phyloP scores from a whole-genome alignment of 2,329 filamentous ascomycete species.

The Ophiognomonia clavigignenti-juglandacearum region DNA sequence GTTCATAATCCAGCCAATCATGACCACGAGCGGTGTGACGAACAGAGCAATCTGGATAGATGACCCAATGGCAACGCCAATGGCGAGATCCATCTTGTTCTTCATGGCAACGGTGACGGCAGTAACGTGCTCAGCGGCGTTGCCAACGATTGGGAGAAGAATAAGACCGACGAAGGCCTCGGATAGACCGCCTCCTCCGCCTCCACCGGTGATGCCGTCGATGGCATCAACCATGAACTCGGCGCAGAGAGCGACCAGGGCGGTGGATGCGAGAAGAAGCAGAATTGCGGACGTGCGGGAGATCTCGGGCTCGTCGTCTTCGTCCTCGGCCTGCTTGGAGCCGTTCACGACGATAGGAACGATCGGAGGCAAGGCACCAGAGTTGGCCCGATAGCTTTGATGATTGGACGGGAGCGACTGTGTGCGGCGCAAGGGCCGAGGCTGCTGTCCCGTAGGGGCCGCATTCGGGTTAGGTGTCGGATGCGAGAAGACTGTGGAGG shows the following conservation, averaged over 20 bases:
- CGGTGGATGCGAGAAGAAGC: conserved; percentile 60
- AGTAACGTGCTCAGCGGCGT: conserved; percentile 69
- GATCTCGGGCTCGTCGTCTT: conserved; percentile 25
- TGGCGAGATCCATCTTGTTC: conserved; percentile 73
- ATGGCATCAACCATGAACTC: conserved; percentile 68
- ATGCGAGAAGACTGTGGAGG: conserved; percentile 50
- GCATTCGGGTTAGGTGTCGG: conserved; percentile 19
- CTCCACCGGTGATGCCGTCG: conserved; percentile 53
- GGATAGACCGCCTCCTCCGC: conserved; percentile 43
- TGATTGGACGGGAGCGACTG: conserved; percentile 44
- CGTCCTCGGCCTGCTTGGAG: conserved; percentile 17
- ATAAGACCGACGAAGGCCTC: conserved; percentile 69
- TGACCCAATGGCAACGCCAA: conserved; percentile 66
- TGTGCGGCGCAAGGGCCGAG: conserved; percentile 43
- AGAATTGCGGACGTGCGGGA: conserved; percentile 53
- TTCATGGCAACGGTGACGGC: conserved; percentile 66
- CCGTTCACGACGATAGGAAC: conserved; percentile 26
- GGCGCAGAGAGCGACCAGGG: conserved; percentile 62
- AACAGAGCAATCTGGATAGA: conserved; percentile 71
- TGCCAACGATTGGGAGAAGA: conserved; percentile 68
- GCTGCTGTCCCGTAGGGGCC: conserved; percentile 15
- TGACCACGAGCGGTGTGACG: conserved; percentile 64
- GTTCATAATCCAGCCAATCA: conserved; percentile 65
- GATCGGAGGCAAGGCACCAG: conserved; percentile 24
- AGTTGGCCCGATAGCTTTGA: conserved; percentile 18